phyloP scores from a whole-genome alignment of 805 yeast species.

The Wickerhamiella nectarea region DNA sequence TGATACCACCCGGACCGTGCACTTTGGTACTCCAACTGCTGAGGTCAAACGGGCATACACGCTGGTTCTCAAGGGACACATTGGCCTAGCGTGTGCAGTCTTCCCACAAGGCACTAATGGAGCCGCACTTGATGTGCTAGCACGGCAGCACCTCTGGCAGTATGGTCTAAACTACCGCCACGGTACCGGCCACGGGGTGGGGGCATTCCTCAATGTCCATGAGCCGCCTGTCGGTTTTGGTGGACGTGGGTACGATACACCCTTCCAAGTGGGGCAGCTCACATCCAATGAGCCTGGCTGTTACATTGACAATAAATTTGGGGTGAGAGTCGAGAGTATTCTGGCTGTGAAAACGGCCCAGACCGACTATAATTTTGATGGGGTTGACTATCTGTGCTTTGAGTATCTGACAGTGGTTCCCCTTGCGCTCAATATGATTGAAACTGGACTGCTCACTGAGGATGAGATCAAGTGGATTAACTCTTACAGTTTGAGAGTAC shows the following conservation, averaged over 20 bases:
- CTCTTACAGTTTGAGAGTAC: conserved; percentile 45
- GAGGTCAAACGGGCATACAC: conserved; percentile 63
- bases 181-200: conserved; percentile 97
- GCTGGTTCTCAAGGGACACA: conserved; percentile 78
- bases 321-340: conserved; percentile 82
- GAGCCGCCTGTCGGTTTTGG: conserved; percentile 79
- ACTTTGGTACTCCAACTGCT: conserved; percentile 44
- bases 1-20: conserved; percentile 81
- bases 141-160: conserved; percentile 71
- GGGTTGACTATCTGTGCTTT: conserved; percentile 47
- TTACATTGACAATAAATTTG: conserved; percentile 76
- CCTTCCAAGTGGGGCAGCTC: conserved; percentile 52
- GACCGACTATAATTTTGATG: conserved; percentile 37
- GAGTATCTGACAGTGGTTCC: conserved; percentile 80
- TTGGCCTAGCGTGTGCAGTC: conserved; percentile 69
- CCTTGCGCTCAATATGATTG: conserved; percentile 64
- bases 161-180: conserved; percentile 79
- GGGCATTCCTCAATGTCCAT: conserved; percentile 83
- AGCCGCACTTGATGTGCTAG: conserved; percentile 60
- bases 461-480: conserved; percentile 63
- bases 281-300: conserved; percentile 91
- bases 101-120: conserved; percentile 74
- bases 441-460: conserved; percentile 37
- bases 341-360: conserved; percentile 38
- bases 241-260: conserved; percentile 35